These are phyloP conservation scores for Ganoderma resinaceum DNA, from an alignment of 1,284 basidiomycete species.

Conservation along the genomic window DNA sequence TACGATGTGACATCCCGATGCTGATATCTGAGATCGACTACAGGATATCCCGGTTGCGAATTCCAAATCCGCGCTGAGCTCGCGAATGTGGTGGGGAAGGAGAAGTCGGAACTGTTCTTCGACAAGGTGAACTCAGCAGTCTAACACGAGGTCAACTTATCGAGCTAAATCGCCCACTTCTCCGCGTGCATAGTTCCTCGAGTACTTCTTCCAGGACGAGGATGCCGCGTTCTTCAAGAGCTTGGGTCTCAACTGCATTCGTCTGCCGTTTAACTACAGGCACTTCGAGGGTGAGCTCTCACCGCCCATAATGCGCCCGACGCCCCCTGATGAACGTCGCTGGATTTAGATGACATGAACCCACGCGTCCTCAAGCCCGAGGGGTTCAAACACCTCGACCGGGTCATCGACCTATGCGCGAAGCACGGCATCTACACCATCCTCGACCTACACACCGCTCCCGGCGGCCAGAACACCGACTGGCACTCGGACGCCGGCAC, in stretches of 20 bases:
- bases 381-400: constrained; percentile 72
- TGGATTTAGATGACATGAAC: constrained; percentile 67
- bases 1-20: too few species aligned
- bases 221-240: constrained; percentile 77
- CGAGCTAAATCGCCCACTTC: background rate
- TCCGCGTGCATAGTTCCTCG: constrained; percentile 63
- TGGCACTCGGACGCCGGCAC: constrained; percentile 63
- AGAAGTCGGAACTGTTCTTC: constrained; percentile 81
- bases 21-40: background rate
- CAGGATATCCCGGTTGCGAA: constrained; percentile 69
- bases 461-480: constrained; percentile 68
- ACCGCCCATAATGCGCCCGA: constrained; percentile 35
- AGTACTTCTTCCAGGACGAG: constrained; percentile 76
- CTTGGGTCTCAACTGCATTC: constrained; percentile 77
- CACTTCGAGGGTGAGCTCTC: constrained; percentile 58
- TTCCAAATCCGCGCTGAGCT: constrained; percentile 74
- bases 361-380: constrained; percentile 65
- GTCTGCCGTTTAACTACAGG: constrained; percentile 71
- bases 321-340: background rate
- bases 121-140: constrained; percentile 59
- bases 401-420: constrained; percentile 66
- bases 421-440: constrained; percentile 66
- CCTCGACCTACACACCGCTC: constrained; percentile 69
- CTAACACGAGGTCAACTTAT: background rate
- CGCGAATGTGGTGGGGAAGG: constrained; percentile 66